phyloP scores from a whole-genome alignment of 2,329 filamentous ascomycete species.

The Claviceps maximensis region DNA sequence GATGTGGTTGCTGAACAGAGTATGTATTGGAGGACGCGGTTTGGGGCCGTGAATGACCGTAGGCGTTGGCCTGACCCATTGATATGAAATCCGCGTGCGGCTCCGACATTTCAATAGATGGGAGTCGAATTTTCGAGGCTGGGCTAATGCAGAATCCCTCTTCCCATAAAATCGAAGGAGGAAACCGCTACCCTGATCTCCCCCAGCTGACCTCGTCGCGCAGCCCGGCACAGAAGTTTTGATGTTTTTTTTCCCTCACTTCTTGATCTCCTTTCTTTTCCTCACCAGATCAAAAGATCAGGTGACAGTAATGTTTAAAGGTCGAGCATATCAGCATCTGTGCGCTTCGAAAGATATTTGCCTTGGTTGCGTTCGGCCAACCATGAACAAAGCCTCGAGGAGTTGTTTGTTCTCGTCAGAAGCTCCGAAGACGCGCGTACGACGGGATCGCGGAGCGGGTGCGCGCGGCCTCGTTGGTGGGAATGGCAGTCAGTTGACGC shows the following conservation, averaged over 20 bases:
- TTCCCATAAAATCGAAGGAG: neutral
- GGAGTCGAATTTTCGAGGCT: neutral
- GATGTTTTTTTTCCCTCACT: neutral
- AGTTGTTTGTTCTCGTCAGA: neutral
- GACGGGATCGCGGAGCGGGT: neutral
- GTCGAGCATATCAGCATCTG: neutral
- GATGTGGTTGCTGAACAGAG: constrained; percentile 21
- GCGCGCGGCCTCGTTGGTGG: too few relatives aligned
- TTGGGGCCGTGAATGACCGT: constrained; percentile 41
- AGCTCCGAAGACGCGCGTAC: neutral
- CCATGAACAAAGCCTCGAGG: neutral
- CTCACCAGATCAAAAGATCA: neutral
- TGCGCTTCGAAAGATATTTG: neutral
- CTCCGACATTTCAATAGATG: constrained; percentile 16
- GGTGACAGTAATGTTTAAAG: neutral
- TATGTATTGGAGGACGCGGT: constrained; percentile 45
- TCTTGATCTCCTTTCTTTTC: neutral
- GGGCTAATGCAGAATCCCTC: neutral
- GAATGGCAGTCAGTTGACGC: neutral
- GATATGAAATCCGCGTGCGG: constrained; percentile 19
- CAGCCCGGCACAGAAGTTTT: neutral
- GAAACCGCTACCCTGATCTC: neutral
- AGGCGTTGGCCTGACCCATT: constrained; percentile 24
- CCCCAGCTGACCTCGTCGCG: neutral
- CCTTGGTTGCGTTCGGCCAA: neutral